Evolutionary conservation across 768 basidiomycete species (phyloP), one percentile per base, ranked within the genome.

Genomic region (Kwoniella europaea): DNA sequence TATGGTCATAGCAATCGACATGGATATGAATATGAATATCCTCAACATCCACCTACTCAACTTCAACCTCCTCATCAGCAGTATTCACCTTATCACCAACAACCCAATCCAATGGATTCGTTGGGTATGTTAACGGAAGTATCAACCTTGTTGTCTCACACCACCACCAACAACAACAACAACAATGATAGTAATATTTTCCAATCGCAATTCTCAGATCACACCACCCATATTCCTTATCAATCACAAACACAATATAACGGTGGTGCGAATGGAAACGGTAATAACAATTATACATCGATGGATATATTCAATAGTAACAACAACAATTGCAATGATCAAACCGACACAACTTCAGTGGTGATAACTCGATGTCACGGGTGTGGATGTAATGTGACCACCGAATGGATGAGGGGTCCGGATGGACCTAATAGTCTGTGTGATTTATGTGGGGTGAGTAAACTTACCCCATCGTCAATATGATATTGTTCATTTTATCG

Each of bases 361-460:
- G 64, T 68, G 18, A 6, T 61, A 18, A 61, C 42, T 10, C 68
- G 67, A 65, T 81, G 80, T 70, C 76, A 77, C 68, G 74, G 76
- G 3, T 81, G 80, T 68, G 75, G 76, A 0, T 61, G 61, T 1
- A 53, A 52, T 1, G 70, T 74, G 10, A 76, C 76, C 16, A 57
- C 63, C 9, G 72, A 71, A 60, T 79, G 80, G 80, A 74, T 77
- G 71, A 69, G 53, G 35, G 80, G 80, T 27, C 80, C 80, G 0
- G 76, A 81, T 70, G 80, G 80, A 1, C 77, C 80, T 15, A 59
- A 61, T n/a, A 77, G 74, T 68, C 58, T 81, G 43, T 81, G 80
- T 55, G 65, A 78, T 43, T 63, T 74, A 4, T 81, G 80, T 55
- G 80, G 80, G 15, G 80, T 81, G 63, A 77, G 80, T 77, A 15